Evolutionary conservation across 306 rosid genomes (phyloP).

Genomic region (Casuarina equisetifolia): DNA sequence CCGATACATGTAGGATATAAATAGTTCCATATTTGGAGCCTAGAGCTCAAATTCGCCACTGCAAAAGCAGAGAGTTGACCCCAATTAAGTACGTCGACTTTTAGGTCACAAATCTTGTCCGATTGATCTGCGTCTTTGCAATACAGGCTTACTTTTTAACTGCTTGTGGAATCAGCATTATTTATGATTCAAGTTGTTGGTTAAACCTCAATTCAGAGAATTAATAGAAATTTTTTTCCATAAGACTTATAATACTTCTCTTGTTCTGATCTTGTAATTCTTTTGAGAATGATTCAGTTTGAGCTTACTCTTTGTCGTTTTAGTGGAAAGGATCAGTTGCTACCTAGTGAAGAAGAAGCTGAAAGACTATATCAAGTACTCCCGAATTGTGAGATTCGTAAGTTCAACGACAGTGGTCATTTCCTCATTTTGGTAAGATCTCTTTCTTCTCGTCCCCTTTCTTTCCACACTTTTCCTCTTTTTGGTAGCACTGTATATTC

Average conservation of each 20-base stretch:
- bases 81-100: neutral
- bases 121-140: neutral
- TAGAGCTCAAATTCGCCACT: neutral
- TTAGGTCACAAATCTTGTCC: neutral
- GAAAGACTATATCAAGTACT: conserved; percentile 46
- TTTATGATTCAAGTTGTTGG: neutral
- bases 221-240: neutral
- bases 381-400: conserved; percentile 58
- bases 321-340: conserved; percentile 75
- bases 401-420: conserved; percentile 65
- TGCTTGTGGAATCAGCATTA: neutral
- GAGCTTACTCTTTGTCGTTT: conserved; percentile 31
- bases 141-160: neutral
- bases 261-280: conserved; percentile 18
- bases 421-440: conserved; percentile 75
- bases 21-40: neutral
- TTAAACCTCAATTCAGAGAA: neutral
- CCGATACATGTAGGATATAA: neutral
- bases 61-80: neutral
- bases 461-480: no score
- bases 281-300: conserved; percentile 25
- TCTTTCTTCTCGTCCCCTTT: neutral
- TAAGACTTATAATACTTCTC: conserved; percentile 2
- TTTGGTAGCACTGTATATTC: neutral
- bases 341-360: conserved; percentile 71